A percentile compares a stretch with the other conserved stretches of the same genome.
These are phyloP conservation scores for Stagonosporopsis vannaccii DNA, from an alignment of 2,329 filamentous ascomycete species.

Conservation along the genomic window DNA sequence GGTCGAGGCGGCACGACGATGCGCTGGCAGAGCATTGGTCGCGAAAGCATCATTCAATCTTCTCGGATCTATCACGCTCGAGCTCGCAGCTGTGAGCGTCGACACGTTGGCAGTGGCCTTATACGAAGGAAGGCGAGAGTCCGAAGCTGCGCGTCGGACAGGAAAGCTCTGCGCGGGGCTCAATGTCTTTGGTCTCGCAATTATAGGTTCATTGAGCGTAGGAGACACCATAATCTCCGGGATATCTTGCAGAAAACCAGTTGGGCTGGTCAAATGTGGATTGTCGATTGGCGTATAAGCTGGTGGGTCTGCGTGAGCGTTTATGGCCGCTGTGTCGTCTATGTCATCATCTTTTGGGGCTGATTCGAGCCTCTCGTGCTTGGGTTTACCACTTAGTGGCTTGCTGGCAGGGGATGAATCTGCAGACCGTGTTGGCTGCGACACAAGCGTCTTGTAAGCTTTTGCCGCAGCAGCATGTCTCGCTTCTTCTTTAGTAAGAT, in stretches of 20 bases:
- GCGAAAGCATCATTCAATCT: neutral
- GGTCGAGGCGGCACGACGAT: conserved; percentile 6
- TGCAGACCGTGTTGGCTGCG: neutral
- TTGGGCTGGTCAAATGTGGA: neutral
- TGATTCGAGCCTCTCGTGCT: neutral
- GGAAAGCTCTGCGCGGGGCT: neutral
- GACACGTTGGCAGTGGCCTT: neutral
- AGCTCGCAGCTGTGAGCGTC: too few species aligned
- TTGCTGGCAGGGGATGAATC: neutral
- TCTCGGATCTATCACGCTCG: neutral
- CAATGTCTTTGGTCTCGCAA: neutral
- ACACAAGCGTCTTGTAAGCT: conserved; percentile 4
- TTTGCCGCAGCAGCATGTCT: conserved; percentile 1
- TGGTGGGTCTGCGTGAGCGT: neutral
- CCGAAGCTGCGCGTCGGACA: conserved; percentile 10
- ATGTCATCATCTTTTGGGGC: too few species aligned
- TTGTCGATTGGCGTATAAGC: neutral
- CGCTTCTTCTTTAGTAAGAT: conserved; percentile 2
- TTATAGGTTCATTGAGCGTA: neutral
- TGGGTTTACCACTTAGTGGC: too few species aligned
- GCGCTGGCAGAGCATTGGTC: neutral
- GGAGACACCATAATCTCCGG: conserved; percentile 10
- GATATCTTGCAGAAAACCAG: conserved; percentile 1
- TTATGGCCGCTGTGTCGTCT: neutral
- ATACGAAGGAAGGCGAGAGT: conserved; percentile 5